phyloP scores from a whole-genome alignment of 1,284 basidiomycete species.

The Leucocoprinus gongylophorus region DNA sequence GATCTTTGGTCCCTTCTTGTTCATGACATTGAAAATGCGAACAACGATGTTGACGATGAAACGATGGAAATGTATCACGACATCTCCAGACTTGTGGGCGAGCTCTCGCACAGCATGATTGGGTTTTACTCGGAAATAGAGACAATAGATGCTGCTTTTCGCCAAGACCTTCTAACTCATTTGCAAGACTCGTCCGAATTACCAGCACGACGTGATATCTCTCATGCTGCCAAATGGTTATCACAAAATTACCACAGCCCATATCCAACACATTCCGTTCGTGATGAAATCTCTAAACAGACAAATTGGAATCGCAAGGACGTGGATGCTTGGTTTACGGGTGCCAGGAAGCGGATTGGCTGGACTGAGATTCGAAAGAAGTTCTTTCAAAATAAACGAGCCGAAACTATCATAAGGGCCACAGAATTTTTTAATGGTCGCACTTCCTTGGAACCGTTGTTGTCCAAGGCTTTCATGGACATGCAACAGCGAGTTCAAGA shows the following conservation, averaged over 20 bases:
- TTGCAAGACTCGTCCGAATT: too few species aligned
- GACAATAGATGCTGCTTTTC: too few species aligned
- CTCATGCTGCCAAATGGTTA: slow-evolving; percentile 37
- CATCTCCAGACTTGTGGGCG: too few species aligned
- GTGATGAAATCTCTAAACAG: slow-evolving; percentile 23
- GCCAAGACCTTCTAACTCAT: too few species aligned
- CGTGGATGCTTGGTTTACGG: slow-evolving; percentile 44
- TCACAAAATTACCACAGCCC: slow-evolving; percentile 42
- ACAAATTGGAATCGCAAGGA: slow-evolving; percentile 23
- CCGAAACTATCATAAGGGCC: slow-evolving; percentile 36
- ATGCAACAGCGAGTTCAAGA: background rate
- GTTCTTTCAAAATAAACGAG: slow-evolving; percentile 33
- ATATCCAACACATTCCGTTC: slow-evolving; percentile 34
- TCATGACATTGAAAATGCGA: too few species aligned
- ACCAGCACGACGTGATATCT: slow-evolving; percentile 13
- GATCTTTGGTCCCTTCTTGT: too few species aligned
- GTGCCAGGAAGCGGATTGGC: slow-evolving; percentile 42
- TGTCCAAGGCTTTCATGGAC: background rate
- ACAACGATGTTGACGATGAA: too few species aligned
- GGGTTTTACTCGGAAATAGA: too few species aligned
- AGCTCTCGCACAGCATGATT: too few species aligned
- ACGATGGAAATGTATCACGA: too few species aligned
- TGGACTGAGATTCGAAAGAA: slow-evolving; percentile 40
- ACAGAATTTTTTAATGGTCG: slow-evolving; percentile 25
- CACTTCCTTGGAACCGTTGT: background rate